Evolutionary conservation across 2,329 filamentous ascomycete genomes (phyloP), one percentile per base, ranked within the genome.

Genomic region (Colletotrichum camelliae): DNA sequence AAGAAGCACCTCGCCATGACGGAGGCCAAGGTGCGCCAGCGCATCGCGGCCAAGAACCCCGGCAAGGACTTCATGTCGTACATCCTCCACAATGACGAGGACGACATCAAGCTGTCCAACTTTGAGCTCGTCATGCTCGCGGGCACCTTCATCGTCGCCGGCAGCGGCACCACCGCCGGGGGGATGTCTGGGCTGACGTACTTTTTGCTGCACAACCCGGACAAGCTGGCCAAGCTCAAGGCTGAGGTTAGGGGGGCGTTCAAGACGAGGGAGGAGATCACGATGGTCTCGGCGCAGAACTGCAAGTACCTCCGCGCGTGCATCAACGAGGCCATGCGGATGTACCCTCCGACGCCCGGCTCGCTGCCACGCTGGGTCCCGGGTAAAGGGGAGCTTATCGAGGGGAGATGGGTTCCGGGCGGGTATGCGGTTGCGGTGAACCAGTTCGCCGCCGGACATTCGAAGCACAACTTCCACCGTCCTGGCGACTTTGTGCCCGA

Each of bases 1-100:
- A 35, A 29, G 7, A 70, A 65, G 9, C 60, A 70, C 7, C 55
- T 65, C 16, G 58, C 58, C 39, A n/a, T 65, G 24, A 70, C 68
- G 10, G 58, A 70, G 31, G 60, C 68, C 18, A 70, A 57, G 39
- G 58, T 70, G 8, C 58, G 31, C n/a, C 39, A 62, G 68, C 68
- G 68, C 39, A 65, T 70, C 37, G 58, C 62, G 37, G 37, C 68
- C 35, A 29, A 57, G 58, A 55, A 70, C 37, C 68, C 68, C 6
- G 60, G 68, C 29, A 70, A 37, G 58, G 68, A 70, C 60, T 64
- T 55, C 58, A 65, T 70, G 68, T 70, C 68, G 16, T 62, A 64
- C 48, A 70, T 70, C 16, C 68, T 70, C 4, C 39, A 55, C 16
- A 70, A 70, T 16, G n/a, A 70, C 37, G 21, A 48, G 0, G 39